phyloP scores from a whole-genome alignment of 257 asterid genomes.

The Primulina eburnea region DNA sequence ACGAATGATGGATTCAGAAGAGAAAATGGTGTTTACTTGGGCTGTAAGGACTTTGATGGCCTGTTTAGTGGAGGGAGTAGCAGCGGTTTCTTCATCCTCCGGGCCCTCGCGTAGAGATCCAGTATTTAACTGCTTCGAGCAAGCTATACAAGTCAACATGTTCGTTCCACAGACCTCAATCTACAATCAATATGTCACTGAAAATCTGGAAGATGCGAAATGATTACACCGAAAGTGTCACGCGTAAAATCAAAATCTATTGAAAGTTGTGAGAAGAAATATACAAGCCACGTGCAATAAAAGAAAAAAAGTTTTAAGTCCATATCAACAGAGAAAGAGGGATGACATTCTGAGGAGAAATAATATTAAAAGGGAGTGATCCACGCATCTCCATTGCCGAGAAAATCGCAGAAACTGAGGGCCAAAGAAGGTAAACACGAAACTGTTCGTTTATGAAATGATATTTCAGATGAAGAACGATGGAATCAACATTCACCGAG shows the following conservation, averaged over 20 bases:
- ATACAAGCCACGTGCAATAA: neutral
- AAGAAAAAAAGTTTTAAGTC: neutral
- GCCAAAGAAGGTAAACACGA: neutral
- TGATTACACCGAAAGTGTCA: neutral
- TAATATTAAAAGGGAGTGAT: too few species aligned
- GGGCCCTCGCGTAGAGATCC: conserved; percentile 72
- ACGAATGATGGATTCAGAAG: neutral
- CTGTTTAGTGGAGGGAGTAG: conserved; percentile 59
- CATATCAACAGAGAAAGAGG: neutral
- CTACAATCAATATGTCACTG: neutral
- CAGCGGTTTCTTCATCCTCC: conserved; percentile 50
- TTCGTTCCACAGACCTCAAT: conserved; percentile 5
- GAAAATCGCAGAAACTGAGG: neutral
- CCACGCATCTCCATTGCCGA: neutral
- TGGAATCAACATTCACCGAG: conserved; percentile 30
- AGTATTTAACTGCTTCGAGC: conserved; percentile 66
- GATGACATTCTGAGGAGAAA: too few species aligned
- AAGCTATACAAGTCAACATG: conserved; percentile 94
- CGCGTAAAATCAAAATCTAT: neutral
- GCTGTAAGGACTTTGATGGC: conserved; percentile 75
- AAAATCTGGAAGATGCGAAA: neutral
- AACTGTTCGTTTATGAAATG: conserved; percentile 12
- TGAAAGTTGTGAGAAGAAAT: neutral
- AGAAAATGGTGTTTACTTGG: conserved; percentile 42
- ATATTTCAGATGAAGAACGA: conserved; percentile 24